These are phyloP conservation scores for Carnegiea gigantea DNA, from an alignment of 179 eudicot genomes.

Conservation along the genomic window DNA sequence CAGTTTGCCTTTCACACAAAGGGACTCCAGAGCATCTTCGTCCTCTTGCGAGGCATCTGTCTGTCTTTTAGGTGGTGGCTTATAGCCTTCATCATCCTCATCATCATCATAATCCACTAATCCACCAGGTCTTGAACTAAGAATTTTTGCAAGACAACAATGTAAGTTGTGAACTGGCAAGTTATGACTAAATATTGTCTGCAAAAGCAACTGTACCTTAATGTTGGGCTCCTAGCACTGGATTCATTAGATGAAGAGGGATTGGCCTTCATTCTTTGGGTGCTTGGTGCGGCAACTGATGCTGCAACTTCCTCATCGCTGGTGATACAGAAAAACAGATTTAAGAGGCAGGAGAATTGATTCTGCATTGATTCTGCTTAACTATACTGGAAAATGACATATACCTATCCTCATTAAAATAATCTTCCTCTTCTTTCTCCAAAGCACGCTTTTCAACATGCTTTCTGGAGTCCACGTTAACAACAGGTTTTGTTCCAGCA, in stretches of 20 bases:
- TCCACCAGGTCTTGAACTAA: slow-evolving; percentile 63
- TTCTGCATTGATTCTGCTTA: slow-evolving; percentile 16
- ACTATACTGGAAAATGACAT: slow-evolving; percentile 21
- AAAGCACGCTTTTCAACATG: slow-evolving; percentile 80
- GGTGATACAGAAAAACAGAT: slow-evolving; percentile 7
- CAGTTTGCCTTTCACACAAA: slow-evolving; percentile 62
- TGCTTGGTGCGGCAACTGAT: slow-evolving; percentile 51
- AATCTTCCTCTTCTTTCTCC: slow-evolving; percentile 98
- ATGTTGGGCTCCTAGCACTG: slow-evolving; percentile 35
- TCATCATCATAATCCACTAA: slow-evolving; percentile 94
- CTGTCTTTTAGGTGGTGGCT: slow-evolving; percentile 75
- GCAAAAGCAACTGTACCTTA: slow-evolving; percentile 43
- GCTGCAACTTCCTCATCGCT: slow-evolving; percentile 98
- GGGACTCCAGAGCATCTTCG: slow-evolving; percentile 51
- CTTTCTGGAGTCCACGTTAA: slow-evolving; percentile 56
- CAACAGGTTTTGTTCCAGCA: slow-evolving; percentile 43
- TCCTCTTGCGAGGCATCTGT: slow-evolving; percentile 56
- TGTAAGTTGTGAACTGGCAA: not conserved
- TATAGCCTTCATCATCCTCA: slow-evolving; percentile 90
- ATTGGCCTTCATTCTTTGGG: slow-evolving; percentile 37
- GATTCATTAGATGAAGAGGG: slow-evolving; percentile 64
- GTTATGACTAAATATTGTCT: not conserved
- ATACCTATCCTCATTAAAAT: slow-evolving; percentile 93
- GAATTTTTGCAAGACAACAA: slow-evolving; percentile 8
- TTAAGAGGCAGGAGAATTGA: slow-evolving; percentile 3